phyloP scores from a whole-genome alignment of 2,329 filamentous ascomycete species.

The Sporothrix phasma region DNA sequence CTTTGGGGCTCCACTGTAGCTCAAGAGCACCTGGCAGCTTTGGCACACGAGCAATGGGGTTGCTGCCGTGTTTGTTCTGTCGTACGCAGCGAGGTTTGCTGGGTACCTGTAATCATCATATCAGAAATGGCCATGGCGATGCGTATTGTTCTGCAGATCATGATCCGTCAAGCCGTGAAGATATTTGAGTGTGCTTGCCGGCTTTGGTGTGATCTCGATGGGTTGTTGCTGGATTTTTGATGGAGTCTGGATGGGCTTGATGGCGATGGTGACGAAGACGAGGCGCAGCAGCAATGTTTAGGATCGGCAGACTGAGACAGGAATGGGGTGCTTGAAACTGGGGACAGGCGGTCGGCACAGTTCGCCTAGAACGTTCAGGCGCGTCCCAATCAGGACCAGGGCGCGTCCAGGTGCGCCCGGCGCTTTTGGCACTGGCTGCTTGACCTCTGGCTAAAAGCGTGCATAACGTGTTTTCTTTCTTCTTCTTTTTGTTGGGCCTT shows the following conservation, averaged over 20 bases:
- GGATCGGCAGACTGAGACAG: conserved; percentile 36
- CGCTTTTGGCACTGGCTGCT: not conserved
- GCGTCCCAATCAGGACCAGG: not conserved
- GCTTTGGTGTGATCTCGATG: no score
- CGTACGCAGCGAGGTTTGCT: no score
- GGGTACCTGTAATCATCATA: no score
- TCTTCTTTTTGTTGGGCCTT: not conserved
- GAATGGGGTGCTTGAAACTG: conserved; percentile 31
- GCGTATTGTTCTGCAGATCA: no score
- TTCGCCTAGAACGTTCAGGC: not conserved
- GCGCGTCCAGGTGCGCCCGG: not conserved
- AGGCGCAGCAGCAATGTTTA: conserved; percentile 26
- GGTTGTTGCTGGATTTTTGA: no score
- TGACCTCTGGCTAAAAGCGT: no score
- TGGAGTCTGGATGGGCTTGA: not conserved
- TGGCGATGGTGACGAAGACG: conserved; percentile 14
- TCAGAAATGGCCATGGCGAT: no score
- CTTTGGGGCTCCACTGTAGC: not conserved
- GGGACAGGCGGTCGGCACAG: not conserved
- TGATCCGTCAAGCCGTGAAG: no score
- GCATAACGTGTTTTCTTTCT: not conserved
- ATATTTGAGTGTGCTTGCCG: no score
- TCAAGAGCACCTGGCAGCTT: not conserved
- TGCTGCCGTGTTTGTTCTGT: no score
- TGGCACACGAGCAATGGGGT: not conserved